Evolutionary conservation across 345 rosid genomes (phyloP), one percentile per base, ranked within the genome.

Genomic region (Lumnitzera littorea): DNA sequence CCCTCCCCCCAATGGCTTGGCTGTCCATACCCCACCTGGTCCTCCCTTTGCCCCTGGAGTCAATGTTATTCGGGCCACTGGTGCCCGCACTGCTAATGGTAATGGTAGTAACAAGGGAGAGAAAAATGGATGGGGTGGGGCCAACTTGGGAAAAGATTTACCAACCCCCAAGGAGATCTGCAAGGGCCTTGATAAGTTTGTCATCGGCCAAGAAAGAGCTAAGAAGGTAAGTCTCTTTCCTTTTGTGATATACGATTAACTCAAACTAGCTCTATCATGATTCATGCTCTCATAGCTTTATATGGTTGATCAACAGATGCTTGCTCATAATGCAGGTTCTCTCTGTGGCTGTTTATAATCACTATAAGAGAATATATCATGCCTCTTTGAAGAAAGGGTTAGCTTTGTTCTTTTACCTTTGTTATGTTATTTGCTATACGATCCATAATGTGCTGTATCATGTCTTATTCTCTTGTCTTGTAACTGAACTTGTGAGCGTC

Each of bases 161-260:
- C 98, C 96, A 36, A 87, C 90, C 17, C 98, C 98, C 1, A 92
- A 86, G 69, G 89, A 87, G 75, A 92, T 92, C 55, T 85, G 96
- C 71, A 73, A 82, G 71, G 94, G 88, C 53, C 91, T 89, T 58
- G 96, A 92, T 66, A 80, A 84, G 73, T 92, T 89, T 55, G 96
- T 92, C 23, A 85, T 89, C 63, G 96, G 98, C 41, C 96, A 92
- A 82, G 69, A 58, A 48, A 80, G 80, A 53, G 91, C 96, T 29
- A 92, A 92, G 74, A 92, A 85, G 96, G 96, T 89, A 49, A 56
- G 58, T 20, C 47, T 15, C 24, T 49, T 48, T 14, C 23, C 25
- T 13, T 10, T 14, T 2, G 1, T 14, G 36, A 5, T 56, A 56
- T 41, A 48, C 16, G 48, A 36, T 41, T 56, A 15, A 15, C 60